Conservation (phyloP, 345 rosid species). For the Eucalyptus microcorys region DNA sequence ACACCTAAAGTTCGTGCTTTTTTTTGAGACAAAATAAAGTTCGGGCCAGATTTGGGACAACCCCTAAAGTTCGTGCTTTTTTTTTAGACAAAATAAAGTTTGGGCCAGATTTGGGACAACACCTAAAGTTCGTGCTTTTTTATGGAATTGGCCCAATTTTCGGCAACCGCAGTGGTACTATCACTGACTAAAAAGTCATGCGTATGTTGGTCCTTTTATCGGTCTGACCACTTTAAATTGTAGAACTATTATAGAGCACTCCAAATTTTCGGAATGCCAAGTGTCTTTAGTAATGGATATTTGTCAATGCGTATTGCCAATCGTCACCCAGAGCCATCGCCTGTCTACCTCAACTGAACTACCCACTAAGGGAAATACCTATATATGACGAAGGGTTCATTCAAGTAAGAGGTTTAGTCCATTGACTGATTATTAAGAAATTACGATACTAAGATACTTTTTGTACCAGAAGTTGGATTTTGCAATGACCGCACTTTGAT, state of each 20-base stretch:
- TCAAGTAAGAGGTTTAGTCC: neutral
- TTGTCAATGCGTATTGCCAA: neutral
- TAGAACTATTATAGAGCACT: neutral
- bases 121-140: no score
- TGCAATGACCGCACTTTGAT: neutral
- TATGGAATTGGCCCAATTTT: no score
- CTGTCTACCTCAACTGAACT: neutral
- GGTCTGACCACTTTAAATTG: neutral
- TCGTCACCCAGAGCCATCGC: neutral
- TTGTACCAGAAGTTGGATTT: neutral
- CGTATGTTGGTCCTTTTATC: no score
- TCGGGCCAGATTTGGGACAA: no score
- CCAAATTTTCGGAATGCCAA: fast-evolving
- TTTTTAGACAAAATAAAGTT: no score
- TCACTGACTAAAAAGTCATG: no score
- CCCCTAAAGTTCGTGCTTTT: no score
- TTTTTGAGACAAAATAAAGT: no score
- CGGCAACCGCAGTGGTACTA: no score
- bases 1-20: no score
- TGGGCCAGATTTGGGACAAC: no score
- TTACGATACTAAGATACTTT: neutral
- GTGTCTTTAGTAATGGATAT: neutral
- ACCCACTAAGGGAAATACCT: neutral
- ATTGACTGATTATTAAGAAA: neutral
- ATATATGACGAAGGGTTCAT: neutral